Evolutionary conservation across 1,284 basidiomycete genomes (phyloP).

Genomic region (Ganoderma sp.): DNA sequence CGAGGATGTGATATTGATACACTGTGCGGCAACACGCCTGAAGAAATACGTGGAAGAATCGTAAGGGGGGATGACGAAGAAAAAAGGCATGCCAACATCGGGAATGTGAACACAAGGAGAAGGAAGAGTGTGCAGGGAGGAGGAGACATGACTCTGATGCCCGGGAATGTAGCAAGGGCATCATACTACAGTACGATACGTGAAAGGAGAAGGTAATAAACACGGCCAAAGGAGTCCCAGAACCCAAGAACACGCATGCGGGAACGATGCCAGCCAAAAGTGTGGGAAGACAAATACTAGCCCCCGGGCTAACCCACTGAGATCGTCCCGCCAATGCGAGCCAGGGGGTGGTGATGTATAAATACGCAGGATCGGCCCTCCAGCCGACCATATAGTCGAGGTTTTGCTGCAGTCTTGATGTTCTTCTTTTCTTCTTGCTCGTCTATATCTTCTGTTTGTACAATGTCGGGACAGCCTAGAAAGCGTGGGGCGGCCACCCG

Average conservation of each 20-base stretch:
- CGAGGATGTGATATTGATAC: slow-evolving; percentile 43
- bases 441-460: slow-evolving; percentile 44
- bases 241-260: slow-evolving; percentile 52
- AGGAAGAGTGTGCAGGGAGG: slow-evolving; percentile 12
- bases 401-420: slow-evolving; percentile 39
- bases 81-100: slow-evolving; percentile 27
- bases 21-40: slow-evolving; percentile 40
- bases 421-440: slow-evolving; percentile 38
- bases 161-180: slow-evolving; percentile 28
- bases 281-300: slow-evolving; percentile 42
- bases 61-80: slow-evolving; percentile 21
- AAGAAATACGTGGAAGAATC: slow-evolving; percentile 20
- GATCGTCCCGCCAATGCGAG: slow-evolving; percentile 34
- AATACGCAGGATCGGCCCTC: slow-evolving; percentile 44
- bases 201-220: slow-evolving; percentile 33
- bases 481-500: slow-evolving; percentile 25
- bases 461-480: slow-evolving; percentile 38
- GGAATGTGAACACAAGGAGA: slow-evolving; percentile 20
- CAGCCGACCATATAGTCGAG: slow-evolving; percentile 32
- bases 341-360: slow-evolving; percentile 43
- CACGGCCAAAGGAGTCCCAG: slow-evolving; percentile 46
- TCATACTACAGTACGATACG: slow-evolving; percentile 31
- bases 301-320: slow-evolving; percentile 40
- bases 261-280: slow-evolving; percentile 38
- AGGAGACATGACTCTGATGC: slow-evolving; percentile 31